Evolutionary conservation across 805 yeast genomes (phyloP).

Genomic region (Nakazawaea peltata): DNA sequence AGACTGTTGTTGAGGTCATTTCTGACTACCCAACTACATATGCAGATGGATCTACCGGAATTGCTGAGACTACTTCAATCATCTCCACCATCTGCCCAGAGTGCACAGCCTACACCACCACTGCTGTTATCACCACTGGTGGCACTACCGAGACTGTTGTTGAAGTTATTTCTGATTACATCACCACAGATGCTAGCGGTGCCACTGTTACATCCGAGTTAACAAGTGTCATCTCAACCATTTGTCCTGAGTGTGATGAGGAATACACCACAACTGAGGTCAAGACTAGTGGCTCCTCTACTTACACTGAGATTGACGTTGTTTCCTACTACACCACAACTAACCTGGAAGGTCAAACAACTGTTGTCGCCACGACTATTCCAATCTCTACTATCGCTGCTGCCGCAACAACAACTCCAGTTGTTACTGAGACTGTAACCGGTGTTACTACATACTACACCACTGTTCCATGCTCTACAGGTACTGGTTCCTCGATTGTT

Average conservation of each 20-base stretch:
- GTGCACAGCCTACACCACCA: background rate
- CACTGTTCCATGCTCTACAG: background rate
- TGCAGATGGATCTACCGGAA: constrained; percentile 1
- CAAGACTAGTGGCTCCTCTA: constrained; percentile 1
- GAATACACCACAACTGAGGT: constrained; percentile 5
- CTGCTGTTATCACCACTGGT: constrained; percentile 2
- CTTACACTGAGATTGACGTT: constrained; percentile 1
- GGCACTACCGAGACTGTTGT: background rate
- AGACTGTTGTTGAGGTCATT: constrained; percentile 1
- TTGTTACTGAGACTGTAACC: background rate
- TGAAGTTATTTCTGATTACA: constrained; percentile 1
- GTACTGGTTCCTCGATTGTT: background rate
- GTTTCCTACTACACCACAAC: constrained; percentile 4
- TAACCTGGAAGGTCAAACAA: constrained; percentile 1
- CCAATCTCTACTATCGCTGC: constrained; percentile 1
- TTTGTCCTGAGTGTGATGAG: background rate
- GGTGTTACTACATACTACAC: constrained; percentile 2
- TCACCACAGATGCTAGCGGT: constrained; percentile 3
- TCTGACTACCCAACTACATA: constrained; percentile 1
- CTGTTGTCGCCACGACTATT: constrained; percentile 3
- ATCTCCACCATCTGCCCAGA: constrained; percentile 1
- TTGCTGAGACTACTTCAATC: background rate
- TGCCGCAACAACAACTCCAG: constrained; percentile 1
- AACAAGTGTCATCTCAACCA: constrained; percentile 1
- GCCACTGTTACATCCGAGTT: background rate